phyloP scores from a whole-genome alignment of 306 rosid genomes.

The Vigna trinervia region DNA sequence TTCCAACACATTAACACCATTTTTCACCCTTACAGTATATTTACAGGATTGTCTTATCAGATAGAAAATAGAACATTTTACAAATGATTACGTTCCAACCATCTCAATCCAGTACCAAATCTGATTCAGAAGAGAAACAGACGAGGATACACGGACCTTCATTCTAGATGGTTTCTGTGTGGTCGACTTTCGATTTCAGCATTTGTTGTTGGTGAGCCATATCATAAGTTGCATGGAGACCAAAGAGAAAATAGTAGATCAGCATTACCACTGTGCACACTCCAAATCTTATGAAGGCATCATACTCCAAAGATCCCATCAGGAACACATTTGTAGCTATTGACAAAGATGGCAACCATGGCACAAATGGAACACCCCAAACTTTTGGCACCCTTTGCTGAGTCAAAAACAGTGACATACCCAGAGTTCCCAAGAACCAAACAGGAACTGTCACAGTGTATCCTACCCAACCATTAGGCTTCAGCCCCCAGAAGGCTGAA shows the following conservation, averaged over 20 bases:
- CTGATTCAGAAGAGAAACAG: neutral
- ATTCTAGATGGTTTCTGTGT: conserved; percentile 42
- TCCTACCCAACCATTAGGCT: conserved; percentile 69
- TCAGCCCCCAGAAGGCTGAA: conserved; percentile 71
- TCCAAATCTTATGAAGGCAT: conserved; percentile 74
- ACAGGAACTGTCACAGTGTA: conserved; percentile 58
- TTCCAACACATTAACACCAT: too few relatives aligned
- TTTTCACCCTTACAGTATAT: too few relatives aligned
- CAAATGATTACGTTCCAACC: too few relatives aligned
- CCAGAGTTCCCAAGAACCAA: conserved; percentile 73
- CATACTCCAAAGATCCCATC: conserved; percentile 66
- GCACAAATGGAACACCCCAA: conserved; percentile 90
- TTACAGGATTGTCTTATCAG: too few relatives aligned
- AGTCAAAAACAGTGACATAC: conserved; percentile 57
- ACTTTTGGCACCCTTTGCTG: conserved; percentile 73
- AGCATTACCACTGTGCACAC: conserved; percentile 70
- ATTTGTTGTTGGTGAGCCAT: conserved; percentile 65
- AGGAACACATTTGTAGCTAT: conserved; percentile 74
- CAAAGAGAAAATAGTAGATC: conserved; percentile 68
- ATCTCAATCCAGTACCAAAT: neutral
- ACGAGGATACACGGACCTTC: conserved; percentile 44
- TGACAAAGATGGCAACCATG: conserved; percentile 83
- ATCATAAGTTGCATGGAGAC: conserved; percentile 85
- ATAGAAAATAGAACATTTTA: too few relatives aligned
- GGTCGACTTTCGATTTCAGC: conserved; percentile 33